Conservation (phyloP, 345 rosid genomes). For the Syzygium aromaticum region DNA sequence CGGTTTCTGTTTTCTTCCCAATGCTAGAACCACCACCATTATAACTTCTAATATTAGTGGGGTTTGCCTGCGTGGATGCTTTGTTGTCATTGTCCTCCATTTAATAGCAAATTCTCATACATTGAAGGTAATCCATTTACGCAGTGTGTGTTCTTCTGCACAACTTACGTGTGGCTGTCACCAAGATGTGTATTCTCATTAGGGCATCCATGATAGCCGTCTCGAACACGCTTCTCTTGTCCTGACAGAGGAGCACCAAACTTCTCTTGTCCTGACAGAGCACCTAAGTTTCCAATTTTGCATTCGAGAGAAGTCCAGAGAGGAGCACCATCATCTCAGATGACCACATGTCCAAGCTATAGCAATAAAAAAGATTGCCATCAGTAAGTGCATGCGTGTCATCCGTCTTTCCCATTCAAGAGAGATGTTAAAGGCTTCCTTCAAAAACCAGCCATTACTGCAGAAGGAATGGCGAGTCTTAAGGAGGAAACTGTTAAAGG, state of each 20-base stretch:
- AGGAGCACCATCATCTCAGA: conserved; percentile 78
- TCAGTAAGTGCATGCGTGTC: background rate
- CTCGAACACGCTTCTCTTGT: too few species aligned
- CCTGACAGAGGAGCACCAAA: too few species aligned
- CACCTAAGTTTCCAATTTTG: conserved; percentile 61
- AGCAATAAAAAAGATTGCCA: background rate
- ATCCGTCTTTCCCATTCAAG: background rate
- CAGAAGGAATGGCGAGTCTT: conserved; percentile 68
- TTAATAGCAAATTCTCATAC: too few species aligned
- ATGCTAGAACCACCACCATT: background rate
- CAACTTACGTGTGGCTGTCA: too few species aligned
- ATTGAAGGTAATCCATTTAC: too few species aligned
- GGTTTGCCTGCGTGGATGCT: too few species aligned
- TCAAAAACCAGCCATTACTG: conserved; percentile 56
- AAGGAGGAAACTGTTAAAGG: conserved; percentile 26
- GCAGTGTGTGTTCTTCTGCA: too few species aligned
- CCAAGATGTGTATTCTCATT: too few species aligned
- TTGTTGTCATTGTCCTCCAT: too few species aligned
- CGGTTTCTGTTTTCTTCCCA: background rate
- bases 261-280: conserved; percentile 37
- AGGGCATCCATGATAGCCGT: too few species aligned
- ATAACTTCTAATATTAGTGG: too few species aligned
- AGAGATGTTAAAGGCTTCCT: background rate
- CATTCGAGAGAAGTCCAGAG: conserved; percentile 83
- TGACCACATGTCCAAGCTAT: conserved; percentile 87